Evolutionary conservation across 345 rosid genomes (phyloP).

Genomic region (Eucalyptus guilfoylei): DNA sequence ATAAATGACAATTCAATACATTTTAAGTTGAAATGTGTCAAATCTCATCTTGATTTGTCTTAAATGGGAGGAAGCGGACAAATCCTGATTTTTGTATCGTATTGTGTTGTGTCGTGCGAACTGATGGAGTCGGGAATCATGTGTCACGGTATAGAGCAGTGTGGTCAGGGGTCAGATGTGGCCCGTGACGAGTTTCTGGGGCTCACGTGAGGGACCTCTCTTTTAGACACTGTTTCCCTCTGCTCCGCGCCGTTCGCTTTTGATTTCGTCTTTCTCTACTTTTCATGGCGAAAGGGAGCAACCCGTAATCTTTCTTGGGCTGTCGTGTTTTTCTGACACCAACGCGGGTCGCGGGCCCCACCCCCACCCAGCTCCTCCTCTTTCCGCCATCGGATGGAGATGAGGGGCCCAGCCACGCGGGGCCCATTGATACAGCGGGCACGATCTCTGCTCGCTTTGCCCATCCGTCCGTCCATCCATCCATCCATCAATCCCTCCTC

Average conservation of each 20-base stretch:
- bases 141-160: no score
- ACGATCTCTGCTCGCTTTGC: not conserved
- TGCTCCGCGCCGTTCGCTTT: not conserved
- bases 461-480: not conserved
- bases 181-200: not conserved
- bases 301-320: not conserved
- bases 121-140: rapidly evolving
- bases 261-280: not conserved
- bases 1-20: not conserved
- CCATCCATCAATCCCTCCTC: not conserved
- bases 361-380: not conserved
- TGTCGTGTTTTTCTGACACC: not conserved
- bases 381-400: not conserved
- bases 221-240: not conserved
- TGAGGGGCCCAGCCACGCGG: not conserved
- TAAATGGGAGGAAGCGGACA: not conserved
- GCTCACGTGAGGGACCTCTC: not conserved
- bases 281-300: not conserved
- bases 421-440: not conserved
- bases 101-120: not conserved
- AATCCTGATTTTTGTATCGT: not conserved
- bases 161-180: not conserved
- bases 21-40: not conserved
- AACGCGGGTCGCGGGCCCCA: not conserved
- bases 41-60: not conserved